Base-by-base conservation (phyloP, 345 rosid genomes). In the Mallotus nudiflorus region DNA sequence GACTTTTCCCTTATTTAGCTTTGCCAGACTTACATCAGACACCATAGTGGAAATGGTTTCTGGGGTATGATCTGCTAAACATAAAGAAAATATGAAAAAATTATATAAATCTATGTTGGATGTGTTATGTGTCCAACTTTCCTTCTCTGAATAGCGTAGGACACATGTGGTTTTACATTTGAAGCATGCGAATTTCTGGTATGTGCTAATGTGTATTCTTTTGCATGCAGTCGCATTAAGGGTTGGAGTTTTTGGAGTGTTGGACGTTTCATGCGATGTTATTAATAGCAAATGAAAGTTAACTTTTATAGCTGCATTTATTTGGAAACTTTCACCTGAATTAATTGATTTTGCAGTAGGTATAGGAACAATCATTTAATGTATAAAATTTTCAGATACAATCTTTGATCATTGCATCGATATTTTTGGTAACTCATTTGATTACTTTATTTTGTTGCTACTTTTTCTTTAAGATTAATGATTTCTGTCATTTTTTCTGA, bases 131-230 rank as follows among this genome's bases (percentile, higher is more conserved):
- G 28, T 35, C 27, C 31, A 39, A 22, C n/a, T 22, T 9, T 13
- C 66, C 66, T n/a, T 31, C 46, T 22, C 5, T 57, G 12, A 28
- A 40, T 22, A 28, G 16, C 9, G 31, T 57, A 57, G 22, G 40
- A 57, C n/a, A 31, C 42, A 9, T 0, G 0, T 16, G 35, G 6
- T 5, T 63, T 46, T 63, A 48, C 52, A 27, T 45, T 60, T 28
- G 33, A 16, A 39, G 31, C 15, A 50, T 9, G 29, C 51, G 69
- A 66, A 24, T 49, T 65, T 65, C 42, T 65, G 10, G n/a, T n/a
- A 10, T 29, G n/a, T 6, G n/a, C 45, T 29, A 2, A 33, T 39
- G 70, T 9, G 2, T 6, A 53, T 3, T 40, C 24, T 65, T 25
- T 13, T 5, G 45, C 42, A 37, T n/a, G 58, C 44, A 44, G 46